Percentiles rank a stretch among this genome's conserved stretches.
These are phyloP conservation scores for Ogataea ganodermae DNA, from an alignment of 805 yeast genomes.

Conservation along the genomic window DNA sequence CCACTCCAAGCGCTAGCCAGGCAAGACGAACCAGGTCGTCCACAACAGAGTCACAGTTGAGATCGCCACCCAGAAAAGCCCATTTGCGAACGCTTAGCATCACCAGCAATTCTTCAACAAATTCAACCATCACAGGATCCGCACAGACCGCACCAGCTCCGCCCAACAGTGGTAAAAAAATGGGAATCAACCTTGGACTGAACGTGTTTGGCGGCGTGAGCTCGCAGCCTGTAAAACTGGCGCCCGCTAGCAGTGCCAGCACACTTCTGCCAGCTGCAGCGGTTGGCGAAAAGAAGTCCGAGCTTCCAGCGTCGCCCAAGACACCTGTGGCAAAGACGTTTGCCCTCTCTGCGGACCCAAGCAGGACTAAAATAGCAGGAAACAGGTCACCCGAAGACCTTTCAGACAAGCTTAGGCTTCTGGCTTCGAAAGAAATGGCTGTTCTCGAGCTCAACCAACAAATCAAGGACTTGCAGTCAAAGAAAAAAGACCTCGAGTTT, in stretches of 20 bases:
- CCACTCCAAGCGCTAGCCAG: constrained; percentile 6
- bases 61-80: constrained; percentile 16
- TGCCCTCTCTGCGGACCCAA: background rate
- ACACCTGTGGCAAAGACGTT: constrained; percentile 6
- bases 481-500: constrained; percentile 43
- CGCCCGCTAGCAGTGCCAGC: background rate
- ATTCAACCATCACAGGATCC: constrained; percentile 10
- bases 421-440: constrained; percentile 71
- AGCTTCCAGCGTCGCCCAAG: constrained; percentile 9
- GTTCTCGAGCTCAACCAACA: constrained; percentile 63
- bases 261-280: constrained; percentile 6
- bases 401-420: constrained; percentile 54
- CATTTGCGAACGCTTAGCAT: constrained; percentile 28
- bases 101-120: constrained; percentile 17
- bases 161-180: constrained; percentile 17
- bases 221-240: constrained; percentile 1
- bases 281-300: background rate
- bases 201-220: constrained; percentile 27
- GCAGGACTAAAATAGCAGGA: background rate
- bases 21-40: constrained; percentile 19
- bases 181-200: constrained; percentile 36
- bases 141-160: constrained; percentile 12
- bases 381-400: constrained; percentile 35
- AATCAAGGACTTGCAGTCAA: constrained; percentile 44
- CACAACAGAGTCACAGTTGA: constrained; percentile 15